Base-by-base conservation (phyloP, 1,139 yeast species). In the Wickerhamomyces sp. region DNA sequence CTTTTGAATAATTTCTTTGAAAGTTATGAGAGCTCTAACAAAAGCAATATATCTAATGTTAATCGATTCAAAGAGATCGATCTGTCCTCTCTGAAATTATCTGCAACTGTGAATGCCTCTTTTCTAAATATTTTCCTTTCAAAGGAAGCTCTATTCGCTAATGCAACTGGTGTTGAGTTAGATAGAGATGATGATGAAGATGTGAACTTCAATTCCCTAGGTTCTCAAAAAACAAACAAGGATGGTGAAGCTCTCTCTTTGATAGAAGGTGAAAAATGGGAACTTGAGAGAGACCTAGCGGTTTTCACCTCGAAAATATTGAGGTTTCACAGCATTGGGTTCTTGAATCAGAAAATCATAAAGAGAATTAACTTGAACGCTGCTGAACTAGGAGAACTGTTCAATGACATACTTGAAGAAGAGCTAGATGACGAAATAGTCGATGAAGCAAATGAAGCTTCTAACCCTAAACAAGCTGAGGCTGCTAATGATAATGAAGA, bases 121-220 rank as follows among this genome's bases (percentile, higher is more conserved):
- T 40, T 54, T 30, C 36, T 49, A 30, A 49, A 46, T 38, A 40
- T 46, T 18, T 68, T 53, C 37, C 54, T 57, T 48, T 51, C 54
- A 33, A 41, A 64, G 46, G 65, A 67, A 40, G 54, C 64, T 18
- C 64, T 63, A 33, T 48, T 60, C 25, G 57, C 68, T 3, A 51
- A 51, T 37, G 50, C 63, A 6, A 25, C 48, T 10, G 61, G 59
- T 0, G 54, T 70, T 4, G 66, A 68, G 12, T 58, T 82, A 40
- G 83, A 77, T 27, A 68, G 86, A 51, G 65, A 62, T 19, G 78
- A 70, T 29, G 69, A 70, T 28, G 89, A 82, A 56, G 81, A 72
- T 50, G 84, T 79, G 3, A 72, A 73, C 45, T 70, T 71, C 41
- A 74, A 66, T 39, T 70, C 69, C 18, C 49, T 58, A 42, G 49